Base-by-base conservation (phyloP, 768 basidiomycete genomes). In the Hygrophorus russula region DNA sequence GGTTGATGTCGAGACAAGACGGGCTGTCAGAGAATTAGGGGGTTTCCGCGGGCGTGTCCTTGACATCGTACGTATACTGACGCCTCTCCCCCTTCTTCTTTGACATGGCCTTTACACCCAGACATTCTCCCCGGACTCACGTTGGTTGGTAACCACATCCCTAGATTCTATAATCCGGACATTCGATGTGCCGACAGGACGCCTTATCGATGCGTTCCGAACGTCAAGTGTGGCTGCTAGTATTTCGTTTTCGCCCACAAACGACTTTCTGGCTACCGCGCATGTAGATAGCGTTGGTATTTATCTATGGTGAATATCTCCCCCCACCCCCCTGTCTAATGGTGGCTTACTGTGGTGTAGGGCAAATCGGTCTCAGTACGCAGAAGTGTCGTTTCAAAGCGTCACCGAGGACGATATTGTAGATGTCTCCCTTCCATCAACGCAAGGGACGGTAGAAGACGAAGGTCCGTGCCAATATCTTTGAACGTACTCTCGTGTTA, bases 341-440 rank as follows among this genome's bases (percentile, higher is more conserved):
- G 20, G 36, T 47, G 44, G 27, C 31, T 48, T 10, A 49, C 42
- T 13, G 29, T 44, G 19, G 3, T 41, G 32, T 48, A 91, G 86
- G 92, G 90, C 93, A 10, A 98, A 99, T 61, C 80, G 91, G 39
- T 91, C 93, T 8, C 96, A 97, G 57, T 97, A 92, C 58, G 61
- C 81, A 0, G 86, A 94, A 46, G 74, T 96, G 13, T 70, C 90
- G 2, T 78, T 93, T 59, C 77, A 80, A 44, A 78, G 77, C 42
- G 73, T 97, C n/a, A 61, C 68, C 6, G 88, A 94, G 45, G 78
- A 81, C 28, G 81, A 87, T 45, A 63, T 91, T 5, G 63, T 67
- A 6, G 80, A 84, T 30, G 73, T 81, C 9, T 58, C 71, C 0
- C 66, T 98, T 43, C 94, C 96, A 5, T 82, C 82, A 0, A 78